Conservation (phyloP, 192 early-diverging fungal genomes). For the Funneliformis geosporum region DNA sequence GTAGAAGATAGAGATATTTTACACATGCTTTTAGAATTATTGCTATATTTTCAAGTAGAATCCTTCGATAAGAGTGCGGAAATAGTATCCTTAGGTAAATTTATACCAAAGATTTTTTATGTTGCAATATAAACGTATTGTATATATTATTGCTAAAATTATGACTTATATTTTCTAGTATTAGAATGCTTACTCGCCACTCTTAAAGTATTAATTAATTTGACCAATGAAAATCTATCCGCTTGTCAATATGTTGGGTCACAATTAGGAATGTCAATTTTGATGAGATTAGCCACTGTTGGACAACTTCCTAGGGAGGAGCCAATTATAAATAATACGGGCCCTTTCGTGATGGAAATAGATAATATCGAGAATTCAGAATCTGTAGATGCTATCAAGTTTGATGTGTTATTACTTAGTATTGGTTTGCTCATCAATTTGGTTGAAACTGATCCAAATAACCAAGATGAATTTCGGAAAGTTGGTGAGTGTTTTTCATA, state of each 20-base stretch:
- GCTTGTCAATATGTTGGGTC: conserved; percentile 27
- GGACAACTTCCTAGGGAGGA: conserved; percentile 19
- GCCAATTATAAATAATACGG: neutral
- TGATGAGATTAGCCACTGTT: conserved; percentile 26
- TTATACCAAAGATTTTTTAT: neutral
- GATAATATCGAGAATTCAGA: neutral
- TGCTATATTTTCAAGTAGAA: conserved; percentile 34
- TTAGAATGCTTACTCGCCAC: conserved; percentile 30
- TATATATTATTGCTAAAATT: neutral
- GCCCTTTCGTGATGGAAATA: neutral
- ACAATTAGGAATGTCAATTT: conserved; percentile 17
- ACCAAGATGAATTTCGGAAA: conserved; percentile 34
- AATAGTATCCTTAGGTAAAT: neutral
- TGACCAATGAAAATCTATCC: conserved; percentile 27
- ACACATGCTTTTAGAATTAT: conserved; percentile 26
- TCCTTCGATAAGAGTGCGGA: neutral
- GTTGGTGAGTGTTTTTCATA: conserved; percentile 1
- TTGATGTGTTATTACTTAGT: conserved; percentile 28
- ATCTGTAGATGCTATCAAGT: conserved; percentile 18
- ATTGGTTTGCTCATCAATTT: conserved; percentile 34
- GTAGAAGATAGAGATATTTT: conserved; percentile 28
- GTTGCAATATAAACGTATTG: neutral
- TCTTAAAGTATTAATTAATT: conserved; percentile 28
- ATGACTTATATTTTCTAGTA: neutral
- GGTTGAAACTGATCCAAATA: conserved; percentile 26